A percentile compares a stretch with the other conserved stretches of the same genome.
These are phyloP conservation scores for Diplodia mutila DNA, from an alignment of 2,329 filamentous ascomycete species.

Conservation along the genomic window DNA sequence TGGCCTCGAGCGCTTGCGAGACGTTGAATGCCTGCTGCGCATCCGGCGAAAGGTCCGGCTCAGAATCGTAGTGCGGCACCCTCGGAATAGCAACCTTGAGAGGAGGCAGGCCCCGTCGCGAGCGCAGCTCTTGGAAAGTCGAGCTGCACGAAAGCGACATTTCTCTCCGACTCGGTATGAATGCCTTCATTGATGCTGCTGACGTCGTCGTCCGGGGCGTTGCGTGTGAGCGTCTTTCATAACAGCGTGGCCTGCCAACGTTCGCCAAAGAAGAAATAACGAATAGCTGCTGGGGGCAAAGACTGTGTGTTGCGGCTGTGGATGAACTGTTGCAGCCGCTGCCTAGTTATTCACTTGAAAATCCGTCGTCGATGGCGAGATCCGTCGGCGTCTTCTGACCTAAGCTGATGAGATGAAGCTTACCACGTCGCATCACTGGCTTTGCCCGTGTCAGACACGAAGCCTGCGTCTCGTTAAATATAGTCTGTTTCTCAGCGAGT, in stretches of 20 bases:
- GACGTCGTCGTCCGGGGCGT: neutral
- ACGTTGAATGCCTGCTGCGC: constrained; percentile 15
- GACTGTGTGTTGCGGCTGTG: neutral
- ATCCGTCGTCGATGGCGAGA: neutral
- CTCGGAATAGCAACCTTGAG: constrained; percentile 13
- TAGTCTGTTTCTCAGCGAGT: neutral
- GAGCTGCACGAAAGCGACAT: neutral
- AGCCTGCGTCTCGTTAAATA: neutral
- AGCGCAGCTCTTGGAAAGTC: constrained; percentile 7
- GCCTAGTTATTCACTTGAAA: neutral
- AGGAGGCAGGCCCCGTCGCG: constrained; percentile 7
- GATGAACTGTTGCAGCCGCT: neutral
- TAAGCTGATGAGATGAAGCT: constrained; percentile 23
- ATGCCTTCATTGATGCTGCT: neutral
- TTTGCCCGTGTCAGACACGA: constrained; percentile 17
- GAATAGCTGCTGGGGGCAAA: neutral
- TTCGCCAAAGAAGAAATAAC: neutral
- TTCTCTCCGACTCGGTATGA: neutral
- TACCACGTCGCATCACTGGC: constrained; percentile 8
- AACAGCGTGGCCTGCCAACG: constrained; percentile 3
- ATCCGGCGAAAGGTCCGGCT: constrained; percentile 2
- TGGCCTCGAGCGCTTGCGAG: constrained; percentile 16
- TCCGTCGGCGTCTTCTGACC: constrained; percentile 8
- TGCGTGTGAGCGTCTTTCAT: neutral
- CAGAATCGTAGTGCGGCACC: neutral